Base-by-base conservation (phyloP, 2,329 filamentous ascomycete species). In the Trichoderma oligosporum region DNA sequence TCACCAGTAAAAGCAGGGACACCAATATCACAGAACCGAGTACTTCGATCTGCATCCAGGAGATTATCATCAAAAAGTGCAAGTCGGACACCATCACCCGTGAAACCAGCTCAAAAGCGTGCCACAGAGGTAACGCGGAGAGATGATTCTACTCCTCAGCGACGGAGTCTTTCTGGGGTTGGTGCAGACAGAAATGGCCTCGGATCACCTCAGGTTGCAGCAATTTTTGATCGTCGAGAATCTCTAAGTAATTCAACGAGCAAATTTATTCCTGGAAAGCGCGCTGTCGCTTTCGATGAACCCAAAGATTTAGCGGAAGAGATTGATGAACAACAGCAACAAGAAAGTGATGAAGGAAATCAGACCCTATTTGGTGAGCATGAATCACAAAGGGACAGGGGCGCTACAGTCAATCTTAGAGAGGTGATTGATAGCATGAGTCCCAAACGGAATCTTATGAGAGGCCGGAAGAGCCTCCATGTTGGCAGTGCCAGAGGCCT, bases 401-500 rank as follows among this genome's bases (percentile, higher is more conserved):
- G 89, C 61, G 77, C 76, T 2, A 88, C 87, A 0, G 71, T 85
- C 33, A 89, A 84, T 61, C 73, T 93, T 41, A 87, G 83, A 61
- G 87, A 90, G 61, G 86, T 91, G 82, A 93, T 93, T 60, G 81
- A 87, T 60, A 88, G 83, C 57, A 77, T 93, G 61, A 91, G 87
- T 22, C 89, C 89, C 0, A 89, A 88, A 71, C 89, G 90, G 69
- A 85, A 82, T 54, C 71, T 74, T 5, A 63, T 88, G 6, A 84
- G 79, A 56, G 84, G 84, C 12, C 84, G 88, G 38, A 92, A 92
- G 73, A 92, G 88, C 67, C 76, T 92, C 48, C 85, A 88, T 61
- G 83, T 90, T 18, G 88, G 88, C 38, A 88, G 87, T 64, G 88
- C 88, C 12, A 84, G 77, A 61, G 88, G 88, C 0, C 72, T 92